Base-by-base conservation (phyloP, 768 basidiomycete species). In the Naganishia onofrii region DNA sequence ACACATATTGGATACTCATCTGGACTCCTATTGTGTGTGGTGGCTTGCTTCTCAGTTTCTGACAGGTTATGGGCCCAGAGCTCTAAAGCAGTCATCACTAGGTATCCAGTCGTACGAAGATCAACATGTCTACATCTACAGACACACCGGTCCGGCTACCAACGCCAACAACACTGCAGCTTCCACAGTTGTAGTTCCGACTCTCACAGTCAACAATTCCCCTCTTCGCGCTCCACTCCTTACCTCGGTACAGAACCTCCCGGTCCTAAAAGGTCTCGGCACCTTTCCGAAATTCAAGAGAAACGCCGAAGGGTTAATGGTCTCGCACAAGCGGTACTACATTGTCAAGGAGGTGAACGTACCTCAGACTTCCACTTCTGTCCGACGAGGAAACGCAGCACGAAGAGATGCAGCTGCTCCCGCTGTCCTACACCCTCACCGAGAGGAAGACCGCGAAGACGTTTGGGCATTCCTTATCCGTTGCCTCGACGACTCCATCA, bases 251-350 rank as follows among this genome's bases (percentile, higher is more conserved):
- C 21, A 21, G 21, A 51, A 51, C 23, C 48, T 51, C 15, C 48
- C 48, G 48, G 48, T 51, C 15, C 23, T 51, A 3, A 51, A 51
- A 26, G 48, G 48, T 17, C 4, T 26, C 4, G 48, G 19, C 5
- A 51, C 48, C 48, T 51, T 51, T 51, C 48, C 48, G 17, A 51
- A 51, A 7, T 51, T 51, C 48, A 51, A 51, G 48, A 51, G 48
- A 26, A 51, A 51, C 6, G 48, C 48, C 17, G 48, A 51, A 26
- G 48, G 48, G 15, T 26, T 51, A 17, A 51, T 51, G 48, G 48
- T 51, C 5, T 51, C 48, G 19, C 34, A 36, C 34, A 36, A 36
- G 12, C 34, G 34, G 34, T 53, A 53, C 52, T 53, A 53, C n/a
- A 17, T 53, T 23, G 15, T 53, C 5, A 9, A 53, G 15, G 15